A percentile compares a stretch with the other conserved stretches of the same genome.
phyloP scores from a whole-genome alignment of 768 basidiomycete genomes.

The Boletus vinaceobasis region DNA sequence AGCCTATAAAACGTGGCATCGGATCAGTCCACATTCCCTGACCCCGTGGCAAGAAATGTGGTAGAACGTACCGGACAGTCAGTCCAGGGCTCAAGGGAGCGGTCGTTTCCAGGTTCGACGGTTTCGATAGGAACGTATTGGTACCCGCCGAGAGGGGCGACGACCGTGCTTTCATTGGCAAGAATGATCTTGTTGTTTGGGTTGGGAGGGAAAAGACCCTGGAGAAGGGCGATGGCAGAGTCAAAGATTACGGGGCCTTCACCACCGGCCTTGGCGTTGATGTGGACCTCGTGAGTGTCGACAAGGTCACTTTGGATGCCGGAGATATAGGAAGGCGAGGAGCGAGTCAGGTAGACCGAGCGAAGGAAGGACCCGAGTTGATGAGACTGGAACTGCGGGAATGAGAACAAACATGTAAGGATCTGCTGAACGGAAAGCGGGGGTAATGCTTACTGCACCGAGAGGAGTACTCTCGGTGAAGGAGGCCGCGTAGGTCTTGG shows the following conservation, averaged over 20 bases:
- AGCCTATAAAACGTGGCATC: conserved; percentile 35
- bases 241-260: conserved; percentile 88
- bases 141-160: conserved; percentile 76
- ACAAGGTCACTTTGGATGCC: conserved; percentile 66
- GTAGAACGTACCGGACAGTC: conserved; percentile 46
- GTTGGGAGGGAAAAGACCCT: conserved; percentile 85
- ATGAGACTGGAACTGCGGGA: conserved; percentile 59
- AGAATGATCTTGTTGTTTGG: conserved; percentile 66
- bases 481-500: conserved; percentile 57
- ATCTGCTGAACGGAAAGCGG: neutral
- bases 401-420: neutral
- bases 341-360: conserved; percentile 59
- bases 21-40: conserved; percentile 9
- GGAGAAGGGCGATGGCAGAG: conserved; percentile 78
- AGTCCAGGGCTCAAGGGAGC: conserved; percentile 81
- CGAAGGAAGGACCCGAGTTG: conserved; percentile 62
- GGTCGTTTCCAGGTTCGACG: conserved; percentile 80
- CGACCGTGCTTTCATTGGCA: conserved; percentile 71
- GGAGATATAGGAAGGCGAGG: conserved; percentile 66
- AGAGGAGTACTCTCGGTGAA: conserved; percentile 72
- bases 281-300: conserved; percentile 68
- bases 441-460: conserved; percentile 52
- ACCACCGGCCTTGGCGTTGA: conserved; percentile 78
- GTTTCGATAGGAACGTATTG: conserved; percentile 88
- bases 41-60: neutral